Base-by-base conservation (phyloP, 805 yeast species). In the Wickerhamia fluorescens region DNA sequence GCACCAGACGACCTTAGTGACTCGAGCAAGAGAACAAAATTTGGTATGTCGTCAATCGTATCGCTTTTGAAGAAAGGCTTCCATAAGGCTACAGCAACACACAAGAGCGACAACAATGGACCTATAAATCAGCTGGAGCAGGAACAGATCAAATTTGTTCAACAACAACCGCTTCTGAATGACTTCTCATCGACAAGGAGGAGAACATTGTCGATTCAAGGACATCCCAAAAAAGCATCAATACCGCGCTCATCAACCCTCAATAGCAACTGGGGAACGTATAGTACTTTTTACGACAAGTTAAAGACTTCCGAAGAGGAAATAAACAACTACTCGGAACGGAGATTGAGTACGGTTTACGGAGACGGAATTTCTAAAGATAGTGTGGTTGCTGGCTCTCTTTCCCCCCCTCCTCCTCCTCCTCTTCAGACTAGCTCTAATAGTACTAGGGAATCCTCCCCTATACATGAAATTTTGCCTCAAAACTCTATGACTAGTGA, bases 191-290 rank as follows among this genome's bases (percentile, higher is more conserved):
- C 60, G 2, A 40, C 33, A 20, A 56, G 56, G 36, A 54, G 51
- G 33, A 46, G 49, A 23, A 37, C 51, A 24, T 32, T 56, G 23
- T 55, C 60, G 4, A 31, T 47, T n/a, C 44, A 41, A 21, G 47
- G 37, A 10, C 46, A 27, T 16, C 38, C 37, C 3, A 37, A 34
- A 10, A 32, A 20, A 17, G 36, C 24, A 14, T 23, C 30, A 7
- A 39, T 47, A 3, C 65, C 65, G 8, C 43, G 65, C 10, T 42
- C 53, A 9, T 40, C 58, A 15, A n/a, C n/a, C n/a, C n/a, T n/a
- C n/a, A n/a, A n/a, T n/a, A n/a, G n/a, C n/a, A n/a, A n/a, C n/a
- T n/a, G n/a, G n/a, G n/a, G n/a, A n/a, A n/a, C n/a, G n/a, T n/a
- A n/a, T n/a, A n/a, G n/a, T n/a, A n/a, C n/a, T n/a, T 42, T 38